These are phyloP conservation scores for Metroxylon sagu DNA, from an alignment of 176 grass and related monocot species.

Conservation along the genomic window DNA sequence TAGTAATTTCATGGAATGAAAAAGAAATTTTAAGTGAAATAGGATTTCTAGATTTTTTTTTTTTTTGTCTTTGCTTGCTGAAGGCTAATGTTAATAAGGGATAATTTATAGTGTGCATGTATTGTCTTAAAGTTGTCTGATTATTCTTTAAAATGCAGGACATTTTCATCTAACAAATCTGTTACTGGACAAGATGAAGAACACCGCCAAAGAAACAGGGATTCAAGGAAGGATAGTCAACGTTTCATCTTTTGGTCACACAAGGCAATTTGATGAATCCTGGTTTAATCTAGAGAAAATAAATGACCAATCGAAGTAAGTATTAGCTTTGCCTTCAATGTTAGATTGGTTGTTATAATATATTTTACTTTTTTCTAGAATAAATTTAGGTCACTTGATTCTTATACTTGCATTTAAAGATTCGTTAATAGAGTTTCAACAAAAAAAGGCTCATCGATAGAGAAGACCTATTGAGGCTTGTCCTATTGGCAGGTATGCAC, in stretches of 20 bases:
- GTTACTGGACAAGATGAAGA: neutral
- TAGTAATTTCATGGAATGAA: too few relatives aligned
- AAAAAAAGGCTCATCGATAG: too few relatives aligned
- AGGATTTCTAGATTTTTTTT: too few relatives aligned
- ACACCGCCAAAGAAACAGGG: neutral
- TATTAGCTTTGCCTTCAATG: neutral
- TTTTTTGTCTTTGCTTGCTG: neutral
- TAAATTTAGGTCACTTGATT: too few relatives aligned
- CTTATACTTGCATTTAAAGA: too few relatives aligned
- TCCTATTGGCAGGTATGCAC: neutral
- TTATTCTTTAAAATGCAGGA: neutral
- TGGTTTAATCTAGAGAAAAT: conserved; percentile 9
- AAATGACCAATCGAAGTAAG: conserved; percentile 7
- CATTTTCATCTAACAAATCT: neutral
- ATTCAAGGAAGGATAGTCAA: conserved; percentile 2
- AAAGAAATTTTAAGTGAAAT: too few relatives aligned
- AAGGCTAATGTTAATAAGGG: neutral
- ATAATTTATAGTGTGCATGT: too few relatives aligned
- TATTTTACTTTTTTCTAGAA: too few relatives aligned
- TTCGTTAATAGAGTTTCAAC: too few relatives aligned
- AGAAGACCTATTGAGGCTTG: too few relatives aligned
- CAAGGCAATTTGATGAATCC: neutral
- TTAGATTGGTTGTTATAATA: too few relatives aligned
- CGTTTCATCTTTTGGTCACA: neutral
- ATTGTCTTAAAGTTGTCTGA: too few relatives aligned